Evolutionary conservation across 257 asterid species (phyloP), one percentile per base, ranked within the genome.

Genomic region (Solanum lycopersicoides): DNA sequence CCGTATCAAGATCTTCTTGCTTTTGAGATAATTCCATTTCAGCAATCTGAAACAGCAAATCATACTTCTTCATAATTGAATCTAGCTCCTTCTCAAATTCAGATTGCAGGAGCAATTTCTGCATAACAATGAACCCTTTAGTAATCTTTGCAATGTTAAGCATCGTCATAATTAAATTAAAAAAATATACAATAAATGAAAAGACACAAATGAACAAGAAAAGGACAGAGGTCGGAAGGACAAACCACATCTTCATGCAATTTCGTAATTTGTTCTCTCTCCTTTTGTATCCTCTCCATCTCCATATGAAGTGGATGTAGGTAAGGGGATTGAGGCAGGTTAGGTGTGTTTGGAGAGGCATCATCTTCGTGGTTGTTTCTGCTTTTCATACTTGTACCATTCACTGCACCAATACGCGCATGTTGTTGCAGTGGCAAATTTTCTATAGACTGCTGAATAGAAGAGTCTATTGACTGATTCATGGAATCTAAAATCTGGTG

Each of bases 201-300:
- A 86, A 12, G 53, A 16, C 50, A 21, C 50, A 63, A 63, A 42
- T 69, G 53, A 82, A 77, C n/a, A 73, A 32, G 87, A 28, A 72
- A 50, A 56, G 68, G 69, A 47, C 18, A 53, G 60, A 60, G 25
- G 8, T 37, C 20, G 16, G 60, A 86, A 53, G 41, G 83, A 87
- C 92, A 74, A 84, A 94, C 98, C 96, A 75, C 76, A 83, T 93
- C 91, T 74, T 93, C 90, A 18, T 92, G 95, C 86, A 68, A 82
- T 84, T 89, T 89, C 23, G 63, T 25, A 72, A 63, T 83, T 42
- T 88, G 91, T 4, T 88, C 91, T 91, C 88, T 90, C 86, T 90
- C 87, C 71, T 90, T 90, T 35, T 90, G 91, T 74, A 93, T 86
- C 72, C 82, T 87, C 80, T 91, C 92, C 87, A 93, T 83, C 92